Percentiles rank a stretch among this genome's conserved stretches.
phyloP scores from a whole-genome alignment of 2,329 filamentous ascomycete species.

The Nemania sp. region DNA sequence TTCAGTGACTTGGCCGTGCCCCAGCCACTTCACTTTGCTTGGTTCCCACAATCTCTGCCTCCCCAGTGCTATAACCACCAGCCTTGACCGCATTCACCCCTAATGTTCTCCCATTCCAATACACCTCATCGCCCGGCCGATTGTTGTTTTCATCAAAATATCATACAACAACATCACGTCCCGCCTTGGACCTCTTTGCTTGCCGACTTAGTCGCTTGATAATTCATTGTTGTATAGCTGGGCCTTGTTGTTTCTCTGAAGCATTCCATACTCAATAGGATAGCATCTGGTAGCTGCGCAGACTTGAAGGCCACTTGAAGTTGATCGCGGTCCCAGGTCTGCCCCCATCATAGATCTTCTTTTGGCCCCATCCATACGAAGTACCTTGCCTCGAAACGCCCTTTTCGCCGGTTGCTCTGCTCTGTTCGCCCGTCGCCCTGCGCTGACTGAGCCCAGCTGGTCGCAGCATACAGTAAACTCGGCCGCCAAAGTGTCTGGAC shows the following conservation, averaged over 20 bases:
- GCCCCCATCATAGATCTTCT: constrained; percentile 9
- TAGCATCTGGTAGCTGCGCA: constrained; percentile 10
- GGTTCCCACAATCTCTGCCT: constrained; percentile 23
- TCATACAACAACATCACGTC: constrained; percentile 2
- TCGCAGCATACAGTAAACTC: background rate
- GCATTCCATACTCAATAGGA: constrained; percentile 20
- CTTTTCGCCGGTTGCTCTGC: constrained; percentile 2
- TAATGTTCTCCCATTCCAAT: constrained; percentile 24
- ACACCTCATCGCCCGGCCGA: constrained; percentile 20
- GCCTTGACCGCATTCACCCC: constrained; percentile 22
- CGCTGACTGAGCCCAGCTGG: background rate
- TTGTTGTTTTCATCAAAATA: constrained; percentile 24
- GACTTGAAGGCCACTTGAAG: constrained; percentile 7
- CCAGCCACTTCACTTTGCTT: constrained; percentile 33
- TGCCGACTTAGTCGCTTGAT: constrained; percentile 2
- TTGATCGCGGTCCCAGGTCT: constrained; percentile 7
- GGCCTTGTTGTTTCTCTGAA: constrained; percentile 8
- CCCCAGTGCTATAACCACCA: constrained; percentile 15
- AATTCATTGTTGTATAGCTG: constrained; percentile 1
- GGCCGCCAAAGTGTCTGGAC: background rate
- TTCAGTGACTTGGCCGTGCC: constrained; percentile 29
- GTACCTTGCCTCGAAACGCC: background rate
- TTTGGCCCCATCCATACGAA: constrained; percentile 2
- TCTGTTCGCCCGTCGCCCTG: constrained; percentile 1
- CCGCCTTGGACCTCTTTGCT: background rate